Conservation (phyloP, 257 asterid species). For the Mitragyna speciosa region DNA sequence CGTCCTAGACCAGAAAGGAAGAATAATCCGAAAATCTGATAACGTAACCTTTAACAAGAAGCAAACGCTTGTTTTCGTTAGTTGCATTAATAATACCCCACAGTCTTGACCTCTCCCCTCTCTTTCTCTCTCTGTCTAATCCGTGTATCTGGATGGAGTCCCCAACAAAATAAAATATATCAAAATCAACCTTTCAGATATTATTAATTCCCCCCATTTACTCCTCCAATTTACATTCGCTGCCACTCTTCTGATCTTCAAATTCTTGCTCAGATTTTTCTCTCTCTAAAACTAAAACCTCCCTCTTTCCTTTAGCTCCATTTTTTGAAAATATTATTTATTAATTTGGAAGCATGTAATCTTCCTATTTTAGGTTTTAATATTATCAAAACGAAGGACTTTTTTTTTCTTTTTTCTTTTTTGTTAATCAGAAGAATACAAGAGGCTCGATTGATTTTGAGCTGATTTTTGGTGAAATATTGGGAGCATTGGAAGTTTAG, state of each 20-base stretch:
- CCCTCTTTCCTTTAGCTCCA: background rate
- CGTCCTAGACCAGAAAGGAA: background rate
- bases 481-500: slow-evolving; percentile 33
- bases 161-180: background rate
- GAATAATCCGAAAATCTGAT: slow-evolving; percentile 5
- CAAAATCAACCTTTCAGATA: background rate
- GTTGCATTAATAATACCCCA: slow-evolving; percentile 23
- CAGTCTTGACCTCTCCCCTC: slow-evolving; percentile 17
- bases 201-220: background rate
- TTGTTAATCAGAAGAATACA: slow-evolving; percentile 6
- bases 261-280: slow-evolving; percentile 7
- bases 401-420: background rate
- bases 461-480: slow-evolving; percentile 36
- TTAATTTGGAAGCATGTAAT: background rate
- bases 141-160: slow-evolving; percentile 8
- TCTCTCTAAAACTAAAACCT: slow-evolving; percentile 21
- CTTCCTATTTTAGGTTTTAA: background rate
- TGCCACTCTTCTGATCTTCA: slow-evolving; percentile 17
- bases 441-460: slow-evolving; percentile 36
- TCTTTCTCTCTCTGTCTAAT: background rate
- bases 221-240: background rate
- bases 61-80: background rate
- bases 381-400: slow-evolving; percentile 11
- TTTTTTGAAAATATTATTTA: background rate
- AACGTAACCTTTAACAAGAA: slow-evolving; percentile 25